phyloP scores from a whole-genome alignment of 768 basidiomycete species.

The Boletus subparvulus region DNA sequence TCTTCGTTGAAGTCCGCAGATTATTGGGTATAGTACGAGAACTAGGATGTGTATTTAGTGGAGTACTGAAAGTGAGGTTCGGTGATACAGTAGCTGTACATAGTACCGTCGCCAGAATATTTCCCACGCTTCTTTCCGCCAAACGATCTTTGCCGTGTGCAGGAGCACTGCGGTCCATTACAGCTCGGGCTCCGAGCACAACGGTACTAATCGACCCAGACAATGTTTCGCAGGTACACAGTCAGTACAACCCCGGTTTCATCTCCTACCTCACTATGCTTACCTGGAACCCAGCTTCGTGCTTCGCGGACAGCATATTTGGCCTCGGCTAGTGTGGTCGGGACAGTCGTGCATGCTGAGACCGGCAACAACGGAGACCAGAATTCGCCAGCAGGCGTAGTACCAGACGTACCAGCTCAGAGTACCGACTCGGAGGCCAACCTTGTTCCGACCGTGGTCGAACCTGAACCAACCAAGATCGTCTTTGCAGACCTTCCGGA shows the following conservation, averaged over 20 bases:
- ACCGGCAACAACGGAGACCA: slow-evolving; percentile 2
- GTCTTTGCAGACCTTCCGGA: slow-evolving; percentile 24
- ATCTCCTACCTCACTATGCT: background rate
- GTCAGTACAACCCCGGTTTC: slow-evolving; percentile 11
- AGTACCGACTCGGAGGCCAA: background rate
- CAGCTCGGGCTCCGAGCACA: background rate
- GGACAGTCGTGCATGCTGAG: slow-evolving; percentile 18
- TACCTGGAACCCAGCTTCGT: slow-evolving; percentile 18
- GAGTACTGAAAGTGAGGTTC: no score
- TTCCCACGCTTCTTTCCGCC: slow-evolving; percentile 21
- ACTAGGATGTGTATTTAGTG: no score
- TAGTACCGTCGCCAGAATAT: no score
- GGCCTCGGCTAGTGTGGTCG: slow-evolving; percentile 17
- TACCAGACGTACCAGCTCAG: background rate
- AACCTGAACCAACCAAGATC: slow-evolving; percentile 10
- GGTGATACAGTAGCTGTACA: no score
- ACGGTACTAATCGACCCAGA: background rate
- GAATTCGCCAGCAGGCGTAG: background rate
- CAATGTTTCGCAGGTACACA: slow-evolving; percentile 28
- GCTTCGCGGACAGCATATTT: slow-evolving; percentile 25
- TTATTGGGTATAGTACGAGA: no score
- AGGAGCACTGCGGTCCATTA: background rate
- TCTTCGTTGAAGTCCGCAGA: no score
- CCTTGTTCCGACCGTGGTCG: background rate
- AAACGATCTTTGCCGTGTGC: slow-evolving; percentile 8